Percentiles rank a stretch among this genome's conserved stretches.
phyloP scores from a whole-genome alignment of 345 rosid species.

The Dovyalis caffra region DNA sequence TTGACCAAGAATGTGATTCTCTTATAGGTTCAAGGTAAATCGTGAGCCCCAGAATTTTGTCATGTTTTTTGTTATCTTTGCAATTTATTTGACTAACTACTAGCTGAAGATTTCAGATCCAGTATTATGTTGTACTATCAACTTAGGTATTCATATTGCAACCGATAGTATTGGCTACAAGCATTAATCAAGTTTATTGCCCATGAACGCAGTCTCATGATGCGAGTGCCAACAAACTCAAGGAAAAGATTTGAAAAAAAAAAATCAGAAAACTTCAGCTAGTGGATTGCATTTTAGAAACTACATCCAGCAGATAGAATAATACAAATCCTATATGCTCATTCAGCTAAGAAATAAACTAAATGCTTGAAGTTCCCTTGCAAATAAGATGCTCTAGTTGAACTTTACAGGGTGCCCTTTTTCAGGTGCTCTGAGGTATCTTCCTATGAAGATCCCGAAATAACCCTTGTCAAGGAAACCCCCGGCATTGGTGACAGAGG shows the following conservation, averaged over 20 bases:
- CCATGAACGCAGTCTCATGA: neutral
- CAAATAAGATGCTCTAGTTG: too few species aligned
- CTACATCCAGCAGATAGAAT: neutral
- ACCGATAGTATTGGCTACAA: neutral
- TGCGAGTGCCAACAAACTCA: too few species aligned
- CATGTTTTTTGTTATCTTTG: neutral
- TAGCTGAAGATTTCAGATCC: neutral
- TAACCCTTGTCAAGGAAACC: conserved; percentile 55
- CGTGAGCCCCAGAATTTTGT: conserved; percentile 7
- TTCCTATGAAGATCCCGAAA: conserved; percentile 51
- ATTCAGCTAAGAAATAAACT: neutral
- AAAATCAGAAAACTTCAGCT: neutral
- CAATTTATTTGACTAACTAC: neutral
- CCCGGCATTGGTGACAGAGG: conserved; percentile 32
- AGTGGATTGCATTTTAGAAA: neutral
- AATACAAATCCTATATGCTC: neutral
- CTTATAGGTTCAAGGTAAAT: conserved; percentile 57
- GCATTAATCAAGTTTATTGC: neutral
- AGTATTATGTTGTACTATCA: neutral
- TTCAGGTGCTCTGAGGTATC: conserved; percentile 52
- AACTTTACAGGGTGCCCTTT: neutral
- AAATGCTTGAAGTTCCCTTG: neutral
- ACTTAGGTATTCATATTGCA: neutral
- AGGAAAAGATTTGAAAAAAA: neutral
- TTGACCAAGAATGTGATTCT: conserved; percentile 52